Evolutionary conservation across 768 basidiomycete species (phyloP).

Genomic region (Macrocybe gigantea): DNA sequence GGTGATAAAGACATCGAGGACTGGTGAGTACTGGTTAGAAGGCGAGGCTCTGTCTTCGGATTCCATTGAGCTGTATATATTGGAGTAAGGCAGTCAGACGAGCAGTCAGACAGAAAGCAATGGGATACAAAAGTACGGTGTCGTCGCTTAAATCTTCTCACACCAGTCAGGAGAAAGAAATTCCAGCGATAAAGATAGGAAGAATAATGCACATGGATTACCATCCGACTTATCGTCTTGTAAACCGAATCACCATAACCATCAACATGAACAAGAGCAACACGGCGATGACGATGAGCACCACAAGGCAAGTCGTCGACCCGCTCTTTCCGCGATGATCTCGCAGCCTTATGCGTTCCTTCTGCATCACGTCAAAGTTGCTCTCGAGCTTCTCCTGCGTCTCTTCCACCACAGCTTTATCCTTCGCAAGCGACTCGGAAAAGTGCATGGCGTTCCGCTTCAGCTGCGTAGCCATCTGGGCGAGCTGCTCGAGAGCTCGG

Average conservation of each 20-base stretch:
- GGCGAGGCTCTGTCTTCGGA: too few species aligned
- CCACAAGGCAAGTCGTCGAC: slow-evolving; percentile 66
- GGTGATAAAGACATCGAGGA: too few species aligned
- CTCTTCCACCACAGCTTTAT: slow-evolving; percentile 62
- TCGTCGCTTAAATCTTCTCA: too few species aligned
- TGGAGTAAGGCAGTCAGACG: too few species aligned
- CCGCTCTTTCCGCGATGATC: slow-evolving; percentile 60
- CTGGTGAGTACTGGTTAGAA: too few species aligned
- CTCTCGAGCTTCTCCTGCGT: slow-evolving; percentile 70
- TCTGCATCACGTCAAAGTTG: slow-evolving; percentile 65
- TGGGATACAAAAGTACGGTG: too few species aligned
- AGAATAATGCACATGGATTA: too few species aligned
- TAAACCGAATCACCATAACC: slow-evolving; percentile 66
- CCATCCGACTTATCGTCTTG: background rate
- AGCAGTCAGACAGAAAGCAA: too few species aligned
- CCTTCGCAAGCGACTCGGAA: slow-evolving; percentile 62
- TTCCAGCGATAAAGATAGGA: too few species aligned
- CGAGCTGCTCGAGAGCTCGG: slow-evolving; percentile 71
- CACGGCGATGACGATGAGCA: slow-evolving; percentile 62
- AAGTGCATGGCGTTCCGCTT: slow-evolving; percentile 82
- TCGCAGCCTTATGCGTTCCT: slow-evolving; percentile 53
- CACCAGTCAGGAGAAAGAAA: too few species aligned
- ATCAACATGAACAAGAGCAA: slow-evolving; percentile 63
- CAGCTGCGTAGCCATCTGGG: slow-evolving; percentile 83
- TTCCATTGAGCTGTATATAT: too few species aligned